Conservation (phyloP, 371 early-diverging fungal genomes). For the Rhizopus stolonifer region DNA sequence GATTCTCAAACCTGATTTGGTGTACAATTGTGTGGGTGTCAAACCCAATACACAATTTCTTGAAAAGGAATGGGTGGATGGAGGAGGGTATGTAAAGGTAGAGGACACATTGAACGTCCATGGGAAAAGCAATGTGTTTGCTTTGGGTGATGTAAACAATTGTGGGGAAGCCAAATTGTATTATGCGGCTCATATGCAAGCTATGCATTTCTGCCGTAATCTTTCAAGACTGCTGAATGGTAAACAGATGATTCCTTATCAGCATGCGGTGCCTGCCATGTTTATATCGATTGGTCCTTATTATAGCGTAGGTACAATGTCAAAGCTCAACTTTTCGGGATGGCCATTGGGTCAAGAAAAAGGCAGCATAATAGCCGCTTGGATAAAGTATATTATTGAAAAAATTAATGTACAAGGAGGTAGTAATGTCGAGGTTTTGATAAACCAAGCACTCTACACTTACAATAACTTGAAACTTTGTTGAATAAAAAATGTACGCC, state of each 20-base stretch:
- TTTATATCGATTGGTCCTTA: slow-evolving; percentile 36
- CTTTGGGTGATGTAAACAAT: slow-evolving; percentile 35
- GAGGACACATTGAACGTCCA: slow-evolving; percentile 29
- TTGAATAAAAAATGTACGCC: background rate
- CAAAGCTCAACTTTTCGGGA: slow-evolving; percentile 26
- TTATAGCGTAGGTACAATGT: slow-evolving; percentile 22
- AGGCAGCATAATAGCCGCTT: slow-evolving; percentile 29
- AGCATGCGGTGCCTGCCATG: slow-evolving; percentile 21
- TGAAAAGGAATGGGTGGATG: slow-evolving; percentile 25
- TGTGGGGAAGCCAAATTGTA: slow-evolving; percentile 41
- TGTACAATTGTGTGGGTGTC: slow-evolving; percentile 31
- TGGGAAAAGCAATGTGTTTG: slow-evolving; percentile 23
- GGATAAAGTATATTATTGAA: slow-evolving; percentile 28
- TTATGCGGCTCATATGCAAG: slow-evolving; percentile 48
- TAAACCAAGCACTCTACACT: background rate
- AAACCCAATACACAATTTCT: slow-evolving; percentile 32
- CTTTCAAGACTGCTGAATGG: slow-evolving; percentile 13
- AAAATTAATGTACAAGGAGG: background rate
- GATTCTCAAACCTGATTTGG: slow-evolving; percentile 26
- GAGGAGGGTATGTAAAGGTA: slow-evolving; percentile 25
- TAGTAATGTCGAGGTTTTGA: background rate
- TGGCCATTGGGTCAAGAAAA: slow-evolving; percentile 26
- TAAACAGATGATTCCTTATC: slow-evolving; percentile 19
- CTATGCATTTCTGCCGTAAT: slow-evolving; percentile 29
- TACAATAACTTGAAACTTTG: background rate